Base-by-base conservation (phyloP, 139 green algal species). In the Auxenochlorella pyrenoidosa region DNA sequence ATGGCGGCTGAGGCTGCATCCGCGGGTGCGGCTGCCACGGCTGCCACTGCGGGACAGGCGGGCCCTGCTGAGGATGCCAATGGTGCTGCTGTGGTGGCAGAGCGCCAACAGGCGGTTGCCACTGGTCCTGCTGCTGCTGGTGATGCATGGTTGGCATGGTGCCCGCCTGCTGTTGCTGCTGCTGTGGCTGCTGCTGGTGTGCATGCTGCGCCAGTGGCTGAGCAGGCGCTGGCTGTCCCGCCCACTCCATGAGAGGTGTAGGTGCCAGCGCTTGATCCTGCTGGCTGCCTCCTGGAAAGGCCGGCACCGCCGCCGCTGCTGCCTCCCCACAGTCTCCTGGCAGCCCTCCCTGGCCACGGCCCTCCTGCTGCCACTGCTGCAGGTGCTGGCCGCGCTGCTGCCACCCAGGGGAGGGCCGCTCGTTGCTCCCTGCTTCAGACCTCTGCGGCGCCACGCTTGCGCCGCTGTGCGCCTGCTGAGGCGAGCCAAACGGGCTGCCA, bases 221-320 rank as follows among this genome's bases (percentile, higher is more conserved):
- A 30, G 32, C 13, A 54, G 54, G 79, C 10, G 38, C 36, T 26
- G 36, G 54, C 59, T 59, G 79, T 40, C 40, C 22, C 30, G 76
- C 76, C 76, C 76, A 82, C 12, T 82, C 44, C 75, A 81, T 81
- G 22, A 16, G 76, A 43, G 44, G 76, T 19, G 47, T 82, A 32
- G 21, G 43, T 8, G 76, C 76, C 32, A 21, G 28, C 28, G 76
- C 76, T 3, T 32, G 76, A 3, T 68, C 26, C 13, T 32, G 47
- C 34, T 41, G n/a, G 15, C 34, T 13, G 34, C 70, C 70, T 0
- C 19, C 70, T 44, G 70, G 70, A 0, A 1, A 47, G 70, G 15
- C 34, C 26, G 70, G 1, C 34, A 15, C 15, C 1, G 34, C 70
- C 19, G 3, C 73, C 22, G 73, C 41, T 4, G 21, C 73, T 36